These are phyloP conservation scores for Tolypocladium tundrense DNA, from an alignment of 2,329 filamentous ascomycete genomes.

Conservation along the genomic window DNA sequence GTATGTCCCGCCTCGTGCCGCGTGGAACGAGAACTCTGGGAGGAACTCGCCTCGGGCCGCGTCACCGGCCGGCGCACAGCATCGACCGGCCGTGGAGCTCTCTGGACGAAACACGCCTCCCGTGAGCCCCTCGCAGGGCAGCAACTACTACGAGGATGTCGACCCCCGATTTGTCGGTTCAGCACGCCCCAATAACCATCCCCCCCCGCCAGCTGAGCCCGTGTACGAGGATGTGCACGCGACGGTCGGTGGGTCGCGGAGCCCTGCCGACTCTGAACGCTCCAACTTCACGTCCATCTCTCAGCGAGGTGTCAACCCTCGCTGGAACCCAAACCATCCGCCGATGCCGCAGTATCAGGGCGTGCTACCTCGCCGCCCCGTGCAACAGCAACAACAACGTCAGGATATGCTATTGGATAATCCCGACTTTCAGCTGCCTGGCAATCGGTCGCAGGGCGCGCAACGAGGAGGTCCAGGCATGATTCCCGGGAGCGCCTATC, in stretches of 20 bases:
- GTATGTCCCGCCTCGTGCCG: constrained; percentile 46
- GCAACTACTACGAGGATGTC: constrained; percentile 82
- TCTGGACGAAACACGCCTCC: constrained; percentile 24
- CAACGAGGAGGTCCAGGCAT: constrained; percentile 28
- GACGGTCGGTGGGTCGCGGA: constrained; percentile 44
- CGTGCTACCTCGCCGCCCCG: constrained; percentile 32
- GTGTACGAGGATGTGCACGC: constrained; percentile 54
- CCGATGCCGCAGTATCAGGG: constrained; percentile 31
- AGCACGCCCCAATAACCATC: constrained; percentile 14
- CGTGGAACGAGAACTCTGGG: constrained; percentile 39
- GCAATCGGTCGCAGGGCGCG: constrained; percentile 18
- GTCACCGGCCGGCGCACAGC: constrained; percentile 31
- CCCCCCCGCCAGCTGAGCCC: constrained; percentile 21
- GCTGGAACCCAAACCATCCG: constrained; percentile 57
- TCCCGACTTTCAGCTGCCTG: constrained; percentile 73
- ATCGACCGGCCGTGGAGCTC: constrained; percentile 23
- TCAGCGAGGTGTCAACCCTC: constrained; percentile 78
- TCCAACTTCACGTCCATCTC: constrained; percentile 87
- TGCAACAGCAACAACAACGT: constrained; percentile 48
- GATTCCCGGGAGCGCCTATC: constrained; percentile 45
- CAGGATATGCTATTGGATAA: constrained; percentile 72
- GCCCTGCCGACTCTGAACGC: constrained; percentile 66
- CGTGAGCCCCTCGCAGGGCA: constrained; percentile 18
- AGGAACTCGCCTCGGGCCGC: constrained; percentile 33
- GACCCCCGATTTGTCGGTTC: constrained; percentile 69